These are phyloP conservation scores for Jackrogersella multiformis DNA, from an alignment of 495 filamentous ascomycete genomes.

Conservation along the genomic window DNA sequence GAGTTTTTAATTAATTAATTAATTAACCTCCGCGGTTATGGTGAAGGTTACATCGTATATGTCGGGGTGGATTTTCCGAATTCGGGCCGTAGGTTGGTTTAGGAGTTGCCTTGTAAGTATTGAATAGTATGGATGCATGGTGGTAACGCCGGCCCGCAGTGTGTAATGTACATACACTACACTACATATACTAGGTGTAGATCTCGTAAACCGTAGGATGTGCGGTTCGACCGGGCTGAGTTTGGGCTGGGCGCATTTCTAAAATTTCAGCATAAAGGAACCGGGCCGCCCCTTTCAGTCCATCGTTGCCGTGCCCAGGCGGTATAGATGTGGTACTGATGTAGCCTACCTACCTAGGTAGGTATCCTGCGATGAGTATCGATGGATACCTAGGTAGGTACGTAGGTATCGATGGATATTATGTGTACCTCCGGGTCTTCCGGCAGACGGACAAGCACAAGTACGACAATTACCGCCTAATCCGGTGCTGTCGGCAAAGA, in stretches of 20 bases:
- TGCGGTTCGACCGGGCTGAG: constrained; percentile 10
- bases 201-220: background rate
- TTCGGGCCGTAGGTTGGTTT: constrained; percentile 15
- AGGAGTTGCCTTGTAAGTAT: background rate
- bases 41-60: background rate
- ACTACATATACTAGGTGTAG: too few species aligned
- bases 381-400: too few species aligned
- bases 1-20: too few species aligned
- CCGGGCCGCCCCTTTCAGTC: constrained; percentile 26
- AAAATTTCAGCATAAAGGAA: constrained; percentile 21
- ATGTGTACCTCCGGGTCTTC: constrained; percentile 13
- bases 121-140: background rate
- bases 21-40: background rate
- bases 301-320: constrained; percentile 13
- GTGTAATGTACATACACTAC: background rate
- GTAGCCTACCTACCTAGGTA: constrained; percentile 9
- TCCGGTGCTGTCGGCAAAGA: background rate
- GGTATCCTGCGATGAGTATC: constrained; percentile 2
- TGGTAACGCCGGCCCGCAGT: constrained; percentile 17
- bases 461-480: constrained; percentile 4
- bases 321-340: background rate
- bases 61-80: background rate
- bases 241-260: constrained; percentile 4
- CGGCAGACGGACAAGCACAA: constrained; percentile 18
- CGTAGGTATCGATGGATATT: too few species aligned